A percentile compares a stretch with the other conserved stretches of the same genome.
Conservation (phyloP, 2,329 filamentous ascomycete species). For the Cercospora sp. region DNA sequence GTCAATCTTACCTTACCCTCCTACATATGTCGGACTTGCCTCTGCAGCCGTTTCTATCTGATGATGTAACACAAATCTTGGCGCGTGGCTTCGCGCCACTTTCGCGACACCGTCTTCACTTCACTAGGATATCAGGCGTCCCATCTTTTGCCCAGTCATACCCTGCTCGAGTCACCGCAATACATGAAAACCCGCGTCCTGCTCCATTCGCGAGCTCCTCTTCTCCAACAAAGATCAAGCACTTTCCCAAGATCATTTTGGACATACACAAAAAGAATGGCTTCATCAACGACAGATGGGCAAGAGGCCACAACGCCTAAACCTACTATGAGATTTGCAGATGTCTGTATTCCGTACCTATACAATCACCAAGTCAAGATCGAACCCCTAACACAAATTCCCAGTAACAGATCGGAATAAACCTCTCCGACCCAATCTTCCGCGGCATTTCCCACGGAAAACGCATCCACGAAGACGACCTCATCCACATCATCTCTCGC, state of each 20-base stretch:
- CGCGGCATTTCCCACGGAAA: constrained; percentile 80
- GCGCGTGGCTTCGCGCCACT: constrained; percentile 1
- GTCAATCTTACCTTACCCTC: too few species aligned
- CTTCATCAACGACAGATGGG: constrained; percentile 1
- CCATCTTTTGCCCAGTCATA: not conserved
- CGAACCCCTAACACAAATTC: not conserved
- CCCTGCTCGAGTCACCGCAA: not conserved
- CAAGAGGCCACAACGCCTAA: not conserved
- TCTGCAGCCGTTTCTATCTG: not conserved
- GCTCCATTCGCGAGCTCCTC: not conserved
- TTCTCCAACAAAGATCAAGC: not conserved
- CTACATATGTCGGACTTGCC: too few species aligned
- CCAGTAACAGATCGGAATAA: constrained; percentile 74
- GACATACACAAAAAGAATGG: constrained; percentile 2
- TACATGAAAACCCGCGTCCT: not conserved
- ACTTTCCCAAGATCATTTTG: not conserved
- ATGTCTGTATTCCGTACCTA: constrained; percentile 24
- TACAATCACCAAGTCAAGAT: not conserved
- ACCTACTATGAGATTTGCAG: constrained; percentile 22
- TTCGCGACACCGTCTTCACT: constrained; percentile 6
- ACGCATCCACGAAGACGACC: constrained; percentile 70
- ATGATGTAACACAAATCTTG: not conserved
- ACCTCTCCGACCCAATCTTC: constrained; percentile 90
- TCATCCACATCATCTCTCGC: constrained; percentile 73
- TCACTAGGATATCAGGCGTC: not conserved